These are phyloP conservation scores for Yamadazyma spencermartinsiae DNA, from an alignment of 1,139 yeast genomes.

Conservation along the genomic window DNA sequence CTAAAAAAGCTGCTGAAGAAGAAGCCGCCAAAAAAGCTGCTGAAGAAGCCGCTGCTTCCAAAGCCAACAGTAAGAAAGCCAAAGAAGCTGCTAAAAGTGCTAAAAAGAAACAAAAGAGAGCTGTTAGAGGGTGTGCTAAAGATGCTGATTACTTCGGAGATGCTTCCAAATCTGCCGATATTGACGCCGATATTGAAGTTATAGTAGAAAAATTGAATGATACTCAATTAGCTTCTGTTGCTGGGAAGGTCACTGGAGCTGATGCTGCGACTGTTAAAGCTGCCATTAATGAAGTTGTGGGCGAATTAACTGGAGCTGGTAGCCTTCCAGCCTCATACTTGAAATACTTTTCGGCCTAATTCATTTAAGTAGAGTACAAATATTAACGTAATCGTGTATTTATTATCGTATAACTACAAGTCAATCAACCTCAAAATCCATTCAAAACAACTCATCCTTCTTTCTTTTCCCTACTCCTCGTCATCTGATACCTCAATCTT, in stretches of 20 bases:
- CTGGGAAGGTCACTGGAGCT: slow-evolving; percentile 56
- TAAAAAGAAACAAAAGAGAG: slow-evolving; percentile 97
- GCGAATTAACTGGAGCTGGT: slow-evolving; percentile 37
- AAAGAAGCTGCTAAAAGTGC: slow-evolving; percentile 97
- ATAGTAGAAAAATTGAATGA: slow-evolving; percentile 82
- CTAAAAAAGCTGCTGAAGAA: slow-evolving; percentile 74
- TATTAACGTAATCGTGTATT: no score
- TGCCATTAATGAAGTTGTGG: slow-evolving; percentile 49
- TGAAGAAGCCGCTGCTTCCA: slow-evolving; percentile 95
- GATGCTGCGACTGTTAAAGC: slow-evolving; percentile 55
- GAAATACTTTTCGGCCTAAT: slow-evolving; percentile 30
- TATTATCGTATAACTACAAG: no score
- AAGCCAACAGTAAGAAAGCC: slow-evolving; percentile 78
- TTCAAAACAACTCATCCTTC: background rate
- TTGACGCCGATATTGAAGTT: slow-evolving; percentile 78
- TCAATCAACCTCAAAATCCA: no score
- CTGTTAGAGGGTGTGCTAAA: slow-evolving; percentile 79
- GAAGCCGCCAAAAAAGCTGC: slow-evolving; percentile 72
- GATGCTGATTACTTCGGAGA: slow-evolving; percentile 86
- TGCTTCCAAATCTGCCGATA: slow-evolving; percentile 60
- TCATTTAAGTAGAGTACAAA: background rate
- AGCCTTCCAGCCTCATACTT: slow-evolving; percentile 32
- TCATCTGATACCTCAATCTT: slow-evolving; percentile 33
- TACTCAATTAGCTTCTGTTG: slow-evolving; percentile 67
- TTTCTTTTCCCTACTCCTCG: slow-evolving; percentile 19